Evolutionary conservation across 2,329 filamentous ascomycete species (phyloP).

Genomic region (Diplodia mutila): DNA sequence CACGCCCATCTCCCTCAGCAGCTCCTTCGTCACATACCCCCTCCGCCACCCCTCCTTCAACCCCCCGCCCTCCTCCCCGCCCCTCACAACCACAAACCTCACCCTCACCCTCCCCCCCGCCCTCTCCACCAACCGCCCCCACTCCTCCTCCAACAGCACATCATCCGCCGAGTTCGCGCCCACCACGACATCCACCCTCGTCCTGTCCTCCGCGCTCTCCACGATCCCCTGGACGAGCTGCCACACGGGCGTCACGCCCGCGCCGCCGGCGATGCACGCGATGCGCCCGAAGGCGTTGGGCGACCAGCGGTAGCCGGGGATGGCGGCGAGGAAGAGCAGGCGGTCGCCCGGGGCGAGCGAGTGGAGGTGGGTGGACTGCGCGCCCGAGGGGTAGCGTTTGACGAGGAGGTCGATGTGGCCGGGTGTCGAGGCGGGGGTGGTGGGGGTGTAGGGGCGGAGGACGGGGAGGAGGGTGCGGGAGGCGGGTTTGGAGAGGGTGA

Average conservation of each 20-base stretch:
- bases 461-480: slow-evolving; percentile 60
- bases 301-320: slow-evolving; percentile 59
- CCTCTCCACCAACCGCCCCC: slow-evolving; percentile 54
- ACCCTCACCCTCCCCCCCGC: slow-evolving; percentile 62
- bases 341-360: slow-evolving; percentile 64
- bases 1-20: slow-evolving; percentile 58
- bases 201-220: slow-evolving; percentile 63
- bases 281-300: slow-evolving; percentile 76
- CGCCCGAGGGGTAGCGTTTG: slow-evolving; percentile 70
- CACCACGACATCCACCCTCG: slow-evolving; percentile 66
- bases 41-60: slow-evolving; percentile 38
- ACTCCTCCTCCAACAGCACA: slow-evolving; percentile 60
- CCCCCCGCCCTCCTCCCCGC: slow-evolving; percentile 36
- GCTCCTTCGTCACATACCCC: slow-evolving; percentile 62
- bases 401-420: slow-evolving; percentile 67
- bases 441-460: slow-evolving; percentile 68
- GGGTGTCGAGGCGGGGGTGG: slow-evolving; percentile 57
- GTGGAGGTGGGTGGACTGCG: slow-evolving; percentile 68
- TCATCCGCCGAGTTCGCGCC: slow-evolving; percentile 69
- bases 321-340: slow-evolving; percentile 60
- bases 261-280: slow-evolving; percentile 71
- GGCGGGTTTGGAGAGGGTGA: slow-evolving; percentile 63
- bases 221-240: slow-evolving; percentile 66
- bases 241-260: slow-evolving; percentile 73
- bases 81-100: slow-evolving; percentile 61